A percentile compares a stretch with the other conserved stretches of the same genome.
These are phyloP conservation scores for Phytophthora constricta DNA, from an alignment of 352 stramenopile genomes.

Conservation along the genomic window DNA sequence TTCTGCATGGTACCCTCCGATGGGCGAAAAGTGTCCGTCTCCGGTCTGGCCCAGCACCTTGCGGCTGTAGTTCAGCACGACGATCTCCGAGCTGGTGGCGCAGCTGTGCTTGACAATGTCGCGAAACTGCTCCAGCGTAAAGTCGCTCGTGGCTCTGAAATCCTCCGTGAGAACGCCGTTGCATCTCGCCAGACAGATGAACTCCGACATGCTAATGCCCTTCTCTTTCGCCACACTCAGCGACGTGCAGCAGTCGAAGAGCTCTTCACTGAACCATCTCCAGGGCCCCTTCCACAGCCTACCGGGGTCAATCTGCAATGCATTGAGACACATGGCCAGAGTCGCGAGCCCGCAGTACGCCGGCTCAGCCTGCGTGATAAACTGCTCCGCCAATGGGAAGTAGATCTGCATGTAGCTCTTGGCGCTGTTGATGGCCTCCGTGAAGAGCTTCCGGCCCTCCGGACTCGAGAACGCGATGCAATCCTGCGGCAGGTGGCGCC, in stretches of 20 bases:
- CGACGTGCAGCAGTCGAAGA: conserved; percentile 84
- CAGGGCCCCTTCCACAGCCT: conserved; percentile 81
- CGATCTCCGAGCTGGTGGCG: conserved; percentile 74
- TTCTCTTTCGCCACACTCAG: conserved; percentile 74
- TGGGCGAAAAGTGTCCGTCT: conserved; percentile 96
- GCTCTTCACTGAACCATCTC: conserved; percentile 87
- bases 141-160: conserved; percentile 46
- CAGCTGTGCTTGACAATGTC: conserved; percentile 80
- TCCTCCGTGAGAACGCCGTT: conserved; percentile 65
- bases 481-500: conserved; percentile 76
- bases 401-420: conserved; percentile 91
- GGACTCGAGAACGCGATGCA: conserved; percentile 86
- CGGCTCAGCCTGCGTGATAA: conserved; percentile 92
- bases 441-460: conserved; percentile 86
- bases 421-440: conserved; percentile 59
- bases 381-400: conserved; percentile 92
- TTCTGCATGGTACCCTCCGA: conserved; percentile 93
- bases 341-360: conserved; percentile 91
- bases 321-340: conserved; percentile 84
- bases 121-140: conserved; percentile 64
- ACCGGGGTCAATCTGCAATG: conserved; percentile 76
- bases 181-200: conserved; percentile 72
- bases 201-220: conserved; percentile 75
- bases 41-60: conserved; percentile 94
- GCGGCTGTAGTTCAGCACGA: conserved; percentile 94